Conservation (phyloP, 1,284 basidiomycete genomes). For the Ganoderma leucocontextum region DNA sequence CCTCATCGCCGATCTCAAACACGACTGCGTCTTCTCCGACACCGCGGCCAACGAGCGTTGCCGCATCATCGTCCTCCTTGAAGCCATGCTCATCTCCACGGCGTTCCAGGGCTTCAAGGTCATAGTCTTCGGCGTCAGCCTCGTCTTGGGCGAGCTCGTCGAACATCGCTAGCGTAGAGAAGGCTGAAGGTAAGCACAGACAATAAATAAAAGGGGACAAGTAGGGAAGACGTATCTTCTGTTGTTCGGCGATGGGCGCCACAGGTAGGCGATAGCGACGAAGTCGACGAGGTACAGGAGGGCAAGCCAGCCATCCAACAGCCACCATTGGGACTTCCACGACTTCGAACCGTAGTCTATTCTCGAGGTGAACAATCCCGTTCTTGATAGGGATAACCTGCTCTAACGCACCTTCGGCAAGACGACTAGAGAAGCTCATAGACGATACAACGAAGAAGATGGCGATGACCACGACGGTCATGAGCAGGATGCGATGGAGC, state of each 20-base stretch:
- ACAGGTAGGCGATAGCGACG: constrained; percentile 85
- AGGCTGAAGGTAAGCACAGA: constrained; percentile 46
- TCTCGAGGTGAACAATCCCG: constrained; percentile 1
- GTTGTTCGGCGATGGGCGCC: constrained; percentile 94
- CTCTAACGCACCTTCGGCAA: constrained; percentile 76
- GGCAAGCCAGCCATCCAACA: constrained; percentile 95
- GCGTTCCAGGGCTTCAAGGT: constrained; percentile 76
- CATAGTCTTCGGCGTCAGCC: constrained; percentile 92
- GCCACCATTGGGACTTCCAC: constrained; percentile 96
- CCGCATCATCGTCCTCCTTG: constrained; percentile 72
- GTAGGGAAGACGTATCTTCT: constrained; percentile 70
- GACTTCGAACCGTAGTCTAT: constrained; percentile 91
- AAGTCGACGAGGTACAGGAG: constrained; percentile 88
- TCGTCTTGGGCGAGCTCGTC: constrained; percentile 90
- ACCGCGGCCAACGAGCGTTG: constrained; percentile 70
- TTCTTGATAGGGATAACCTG: neutral
- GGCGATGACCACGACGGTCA: constrained; percentile 84
- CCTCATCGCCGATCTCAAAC: constrained; percentile 93
- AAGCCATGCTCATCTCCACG: constrained; percentile 53
- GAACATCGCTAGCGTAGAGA: constrained; percentile 77
- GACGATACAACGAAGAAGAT: constrained; percentile 95
- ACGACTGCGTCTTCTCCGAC: constrained; percentile 80
- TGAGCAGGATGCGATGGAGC: constrained; percentile 89
- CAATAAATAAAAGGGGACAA: constrained; percentile 11
- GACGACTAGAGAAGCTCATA: constrained; percentile 88